A percentile compares a stretch with the other conserved stretches of the same genome.
phyloP scores from a whole-genome alignment of 2,329 filamentous ascomycete genomes.

The Pseudogymnoascus sp. region DNA sequence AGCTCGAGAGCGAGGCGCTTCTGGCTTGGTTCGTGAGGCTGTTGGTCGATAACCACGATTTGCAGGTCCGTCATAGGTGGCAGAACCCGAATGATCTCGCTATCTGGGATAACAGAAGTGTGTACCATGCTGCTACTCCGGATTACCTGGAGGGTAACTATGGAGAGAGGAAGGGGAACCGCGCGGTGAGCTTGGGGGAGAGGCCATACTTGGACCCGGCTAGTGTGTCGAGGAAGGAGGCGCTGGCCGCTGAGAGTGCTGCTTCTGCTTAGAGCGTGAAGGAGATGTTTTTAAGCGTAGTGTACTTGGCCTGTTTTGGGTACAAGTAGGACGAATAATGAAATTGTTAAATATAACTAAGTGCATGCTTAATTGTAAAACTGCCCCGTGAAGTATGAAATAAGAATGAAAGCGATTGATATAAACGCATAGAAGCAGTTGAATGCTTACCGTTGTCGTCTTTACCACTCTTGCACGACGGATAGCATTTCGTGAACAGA shows the following conservation, averaged over 20 bases:
- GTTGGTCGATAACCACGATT: conserved; percentile 48
- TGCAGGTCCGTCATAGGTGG: conserved; percentile 40
- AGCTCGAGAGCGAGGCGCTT: conserved; percentile 41
- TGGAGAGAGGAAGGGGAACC: conserved; percentile 39
- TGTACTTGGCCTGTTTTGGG: not conserved
- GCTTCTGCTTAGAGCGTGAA: not conserved
- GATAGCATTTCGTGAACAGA: not conserved
- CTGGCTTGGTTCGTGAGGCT: conserved; percentile 45
- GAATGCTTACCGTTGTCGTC: not conserved
- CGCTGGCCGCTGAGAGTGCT: conserved; percentile 23
- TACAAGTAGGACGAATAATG: not conserved
- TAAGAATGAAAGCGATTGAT: not conserved
- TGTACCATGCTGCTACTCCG: conserved; percentile 47
- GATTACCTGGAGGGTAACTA: conserved; percentile 39
- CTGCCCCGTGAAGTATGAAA: not conserved
- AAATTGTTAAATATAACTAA: not conserved
- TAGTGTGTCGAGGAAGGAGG: conserved; percentile 38
- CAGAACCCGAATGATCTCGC: conserved; percentile 33
- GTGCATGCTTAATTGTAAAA: not conserved
- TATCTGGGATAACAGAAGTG: conserved; percentile 52
- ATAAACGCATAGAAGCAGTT: not conserved
- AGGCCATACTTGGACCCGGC: conserved; percentile 42
- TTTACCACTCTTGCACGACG: not conserved
- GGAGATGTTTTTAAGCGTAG: not conserved
- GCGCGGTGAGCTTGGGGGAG: conserved; percentile 45